A percentile compares a stretch with the other conserved stretches of the same genome.
Evolutionary conservation across 306 rosid species (phyloP).

Genomic region (Malus sieversii): DNA sequence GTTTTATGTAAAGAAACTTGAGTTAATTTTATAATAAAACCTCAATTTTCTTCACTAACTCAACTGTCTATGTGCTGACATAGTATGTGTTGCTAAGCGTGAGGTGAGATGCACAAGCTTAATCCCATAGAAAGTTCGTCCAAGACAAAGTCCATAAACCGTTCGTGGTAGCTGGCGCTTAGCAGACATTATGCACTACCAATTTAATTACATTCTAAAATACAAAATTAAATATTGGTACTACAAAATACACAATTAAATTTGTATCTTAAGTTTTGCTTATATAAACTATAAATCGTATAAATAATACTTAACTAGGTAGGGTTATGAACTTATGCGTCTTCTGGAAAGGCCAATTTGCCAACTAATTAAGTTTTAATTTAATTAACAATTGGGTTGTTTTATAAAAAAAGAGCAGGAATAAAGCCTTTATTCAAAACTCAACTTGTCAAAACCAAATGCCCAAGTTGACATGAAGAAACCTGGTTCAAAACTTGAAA

Average conservation of each 20-base stretch:
- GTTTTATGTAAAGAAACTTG: no score
- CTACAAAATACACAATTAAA: not conserved
- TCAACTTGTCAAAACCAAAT: not conserved
- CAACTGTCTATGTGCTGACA: no score
- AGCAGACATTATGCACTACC: not conserved
- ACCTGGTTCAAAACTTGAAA: not conserved
- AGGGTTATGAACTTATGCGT: not conserved
- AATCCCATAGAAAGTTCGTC: not conserved
- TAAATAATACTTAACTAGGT: not conserved
- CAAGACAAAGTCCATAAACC: not conserved
- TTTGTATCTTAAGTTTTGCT: not conserved
- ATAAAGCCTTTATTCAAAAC: not conserved
- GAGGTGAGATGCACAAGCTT: not conserved
- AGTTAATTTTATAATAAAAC: no score
- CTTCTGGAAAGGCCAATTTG: not conserved
- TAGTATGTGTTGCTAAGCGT: not conserved
- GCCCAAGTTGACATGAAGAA: not conserved
- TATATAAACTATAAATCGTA: no score
- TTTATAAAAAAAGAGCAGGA: not conserved
- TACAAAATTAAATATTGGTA: not conserved
- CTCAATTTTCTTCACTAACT: no score
- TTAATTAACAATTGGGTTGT: slow-evolving; percentile 8
- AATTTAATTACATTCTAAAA: no score
- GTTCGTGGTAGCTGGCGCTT: not conserved
- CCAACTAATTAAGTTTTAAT: slow-evolving; percentile 9